A percentile compares a stretch with the other conserved stretches of the same genome.
These are phyloP conservation scores for Typha latifolia DNA, from an alignment of 176 grass and related monocot genomes.

Conservation along the genomic window DNA sequence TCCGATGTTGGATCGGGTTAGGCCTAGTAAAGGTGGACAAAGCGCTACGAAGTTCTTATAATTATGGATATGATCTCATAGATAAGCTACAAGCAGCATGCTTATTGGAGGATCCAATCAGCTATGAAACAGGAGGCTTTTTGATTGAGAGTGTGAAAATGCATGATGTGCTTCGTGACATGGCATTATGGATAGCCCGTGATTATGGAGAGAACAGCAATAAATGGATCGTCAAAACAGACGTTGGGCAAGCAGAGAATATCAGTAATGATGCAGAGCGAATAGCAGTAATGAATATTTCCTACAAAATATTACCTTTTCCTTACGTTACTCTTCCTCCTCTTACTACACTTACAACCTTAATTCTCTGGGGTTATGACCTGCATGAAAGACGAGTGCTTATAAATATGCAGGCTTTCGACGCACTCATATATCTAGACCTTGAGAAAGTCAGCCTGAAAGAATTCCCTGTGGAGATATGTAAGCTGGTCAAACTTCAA, in stretches of 20 bases:
- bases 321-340: not conserved
- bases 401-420: not conserved
- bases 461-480: conserved; percentile 18
- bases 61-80: conserved; percentile 8
- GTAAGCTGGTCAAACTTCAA: conserved; percentile 16
- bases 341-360: conserved; percentile 1
- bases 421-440: conserved; percentile 19
- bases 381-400: not conserved
- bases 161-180: conserved; percentile 27
- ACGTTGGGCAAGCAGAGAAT: not conserved
- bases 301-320: not conserved
- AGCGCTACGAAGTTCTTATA: conserved; percentile 11
- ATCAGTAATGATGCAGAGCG: not conserved
- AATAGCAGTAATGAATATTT: conserved; percentile 20
- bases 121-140: no score
- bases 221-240: conserved; percentile 25
- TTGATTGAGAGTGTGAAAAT: conserved; percentile 16
- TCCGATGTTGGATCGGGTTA: conserved; percentile 28
- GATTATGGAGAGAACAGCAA: conserved; percentile 15
- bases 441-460: conserved; percentile 6
- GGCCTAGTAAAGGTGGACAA: conserved; percentile 9
- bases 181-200: conserved; percentile 26
- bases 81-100: conserved; percentile 11
- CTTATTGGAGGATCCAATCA: conserved; percentile 2
- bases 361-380: conserved; percentile 15